Base-by-base conservation (phyloP, 2,329 filamentous ascomycete species). In the Ascocoryne sarcoides region DNA sequence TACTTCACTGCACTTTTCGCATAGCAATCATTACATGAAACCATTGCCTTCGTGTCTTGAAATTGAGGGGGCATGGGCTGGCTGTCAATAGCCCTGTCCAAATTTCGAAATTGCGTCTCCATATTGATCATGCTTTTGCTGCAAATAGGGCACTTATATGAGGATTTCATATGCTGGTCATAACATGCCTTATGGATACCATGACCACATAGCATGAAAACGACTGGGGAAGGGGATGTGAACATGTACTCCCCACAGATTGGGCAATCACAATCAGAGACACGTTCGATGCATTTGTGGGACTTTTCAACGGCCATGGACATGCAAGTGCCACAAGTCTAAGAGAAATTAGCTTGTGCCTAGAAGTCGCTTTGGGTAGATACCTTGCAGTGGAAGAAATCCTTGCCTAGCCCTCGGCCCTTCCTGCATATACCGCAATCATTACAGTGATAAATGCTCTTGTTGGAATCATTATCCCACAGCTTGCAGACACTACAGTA, bases 311-410 rank as follows among this genome's bases (percentile, higher is more conserved):
- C 86, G 2, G 82, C 79, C 50, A 95, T 95, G 5, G 86, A 84
- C 56, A 96, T 92, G 65, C 92, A 98, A 18, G 93, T 88, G 54
- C 86, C 86, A 64, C 92, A 98, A 53, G 79, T 89, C 82, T 88
- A 47, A 33, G 43, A 40, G 35, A 38, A 42, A 40, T 30, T 36
- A 20, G 20, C 14, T 23, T 21, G 15, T 3, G 30, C 23, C 10
- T 10, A 30, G n/a, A 32, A 4, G n/a, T 16, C 4, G 16, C 29
- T n/a, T 10, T 5, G 32, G 14, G 16, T 23, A 53, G 65, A 61
- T 66, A 90, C 87, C 76, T 95, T 93, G 82, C 92, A 98, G 63
- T 98, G 92, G 57, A 93, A 89, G 60, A 94, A 98, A 60, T 98
- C 92, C 59, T 95, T 96, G 3, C 92, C 90, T 20, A 98, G 68